These are phyloP conservation scores for Cytospora schulzeri DNA, from an alignment of 2,329 filamentous ascomycete genomes.

Conservation along the genomic window DNA sequence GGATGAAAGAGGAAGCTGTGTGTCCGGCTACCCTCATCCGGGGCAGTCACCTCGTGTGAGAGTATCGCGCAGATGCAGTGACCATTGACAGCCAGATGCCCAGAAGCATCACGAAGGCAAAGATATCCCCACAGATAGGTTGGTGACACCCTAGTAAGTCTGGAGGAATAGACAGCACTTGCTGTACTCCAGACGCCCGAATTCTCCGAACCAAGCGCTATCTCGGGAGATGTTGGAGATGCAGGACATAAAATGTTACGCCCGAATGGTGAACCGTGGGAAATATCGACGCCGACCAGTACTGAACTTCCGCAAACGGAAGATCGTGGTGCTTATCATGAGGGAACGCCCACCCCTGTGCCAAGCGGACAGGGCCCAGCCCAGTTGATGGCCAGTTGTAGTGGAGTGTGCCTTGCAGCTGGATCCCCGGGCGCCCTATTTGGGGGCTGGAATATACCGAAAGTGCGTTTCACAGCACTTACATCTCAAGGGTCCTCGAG, in stretches of 20 bases:
- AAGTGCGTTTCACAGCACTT: neutral
- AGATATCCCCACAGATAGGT: neutral
- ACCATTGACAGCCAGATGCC: neutral
- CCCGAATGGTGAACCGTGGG: conserved; percentile 3
- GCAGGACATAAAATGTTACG: conserved; percentile 16
- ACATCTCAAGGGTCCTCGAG: neutral
- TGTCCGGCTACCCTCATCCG: conserved; percentile 6
- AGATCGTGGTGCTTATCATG: conserved; percentile 3
- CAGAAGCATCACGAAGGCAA: neutral
- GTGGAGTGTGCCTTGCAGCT: neutral
- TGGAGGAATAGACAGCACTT: conserved; percentile 10
- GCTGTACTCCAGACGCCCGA: conserved; percentile 9
- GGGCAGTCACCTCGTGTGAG: conserved; percentile 15
- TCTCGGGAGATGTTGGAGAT: conserved; percentile 15
- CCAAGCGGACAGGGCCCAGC: neutral
- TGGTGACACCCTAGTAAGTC: conserved; percentile 7
- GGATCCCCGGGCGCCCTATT: conserved; percentile 8
- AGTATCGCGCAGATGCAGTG: neutral
- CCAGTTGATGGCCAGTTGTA: neutral
- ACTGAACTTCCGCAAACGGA: conserved; percentile 18
- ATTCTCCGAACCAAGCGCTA: conserved; percentile 16
- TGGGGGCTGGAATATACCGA: neutral
- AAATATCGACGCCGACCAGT: neutral
- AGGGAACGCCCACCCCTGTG: neutral
- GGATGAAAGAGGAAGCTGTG: conserved; percentile 16